These are phyloP conservation scores for Endotrypanum monterogeii DNA, from an alignment of 208 protist genomes.

Conservation along the genomic window DNA sequence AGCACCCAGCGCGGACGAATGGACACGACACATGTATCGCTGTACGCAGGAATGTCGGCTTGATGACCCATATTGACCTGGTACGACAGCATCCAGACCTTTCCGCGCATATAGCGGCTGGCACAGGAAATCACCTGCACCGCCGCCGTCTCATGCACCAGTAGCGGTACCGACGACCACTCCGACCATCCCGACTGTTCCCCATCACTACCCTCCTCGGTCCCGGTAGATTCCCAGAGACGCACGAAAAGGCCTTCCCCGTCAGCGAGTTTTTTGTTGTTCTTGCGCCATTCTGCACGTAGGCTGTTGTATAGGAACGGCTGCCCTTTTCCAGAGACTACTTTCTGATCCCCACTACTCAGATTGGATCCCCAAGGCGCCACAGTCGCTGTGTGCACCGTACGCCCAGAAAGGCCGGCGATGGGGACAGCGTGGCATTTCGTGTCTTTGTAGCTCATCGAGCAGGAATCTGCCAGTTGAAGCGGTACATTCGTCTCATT, in stretches of 20 bases:
- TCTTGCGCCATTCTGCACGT: constrained; percentile 26
- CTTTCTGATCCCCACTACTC: not conserved
- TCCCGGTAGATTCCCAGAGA: constrained; percentile 12
- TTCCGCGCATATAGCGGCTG: constrained; percentile 17
- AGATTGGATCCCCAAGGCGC: constrained; percentile 3
- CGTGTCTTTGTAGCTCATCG: constrained; percentile 5
- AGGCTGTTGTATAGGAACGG: constrained; percentile 53
- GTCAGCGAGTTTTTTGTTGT: constrained; percentile 10
- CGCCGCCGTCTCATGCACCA: constrained; percentile 26
- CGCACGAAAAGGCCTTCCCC: constrained; percentile 30
- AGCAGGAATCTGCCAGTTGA: constrained; percentile 42
- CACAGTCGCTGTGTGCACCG: constrained; percentile 24
- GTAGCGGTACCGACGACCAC: constrained; percentile 45
- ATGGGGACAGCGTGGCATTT: constrained; percentile 14
- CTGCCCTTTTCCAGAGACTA: not conserved
- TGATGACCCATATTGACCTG: constrained; percentile 47
- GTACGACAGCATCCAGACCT: constrained; percentile 56
- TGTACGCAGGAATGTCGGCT: constrained; percentile 33
- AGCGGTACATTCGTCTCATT: constrained; percentile 53
- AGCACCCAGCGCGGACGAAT: constrained; percentile 75
- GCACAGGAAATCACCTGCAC: constrained; percentile 24
- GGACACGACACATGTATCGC: constrained; percentile 54
- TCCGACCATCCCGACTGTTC: constrained; percentile 37
- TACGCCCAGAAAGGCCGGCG: constrained; percentile 19
- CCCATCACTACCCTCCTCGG: not conserved